Conservation (phyloP, 495 filamentous ascomycete species). For the Neurospora tetrasperma region DNA sequence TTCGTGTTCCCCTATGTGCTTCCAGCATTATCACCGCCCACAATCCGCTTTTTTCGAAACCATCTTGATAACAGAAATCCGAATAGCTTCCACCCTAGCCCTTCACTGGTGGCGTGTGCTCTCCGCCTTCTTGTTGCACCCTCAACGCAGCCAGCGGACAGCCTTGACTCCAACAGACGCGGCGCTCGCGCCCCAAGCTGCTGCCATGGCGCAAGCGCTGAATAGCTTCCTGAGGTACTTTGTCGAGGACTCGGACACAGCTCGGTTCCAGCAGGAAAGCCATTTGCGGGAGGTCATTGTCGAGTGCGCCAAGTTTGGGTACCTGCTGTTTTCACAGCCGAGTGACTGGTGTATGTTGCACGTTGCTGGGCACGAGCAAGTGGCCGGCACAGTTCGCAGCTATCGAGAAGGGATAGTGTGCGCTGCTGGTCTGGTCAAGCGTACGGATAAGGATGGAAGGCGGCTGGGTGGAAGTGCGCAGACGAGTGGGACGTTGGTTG, state of each 20-base stretch:
- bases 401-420: conserved; percentile 15
- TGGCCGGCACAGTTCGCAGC: neutral
- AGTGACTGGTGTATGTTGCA: conserved; percentile 20
- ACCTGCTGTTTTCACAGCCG: conserved; percentile 26
- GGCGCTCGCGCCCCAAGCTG: conserved; percentile 19
- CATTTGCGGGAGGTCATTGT: conserved; percentile 24
- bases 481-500: conserved; percentile 4
- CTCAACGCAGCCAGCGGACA: conserved; percentile 22
- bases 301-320: conserved; percentile 25
- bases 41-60: neutral
- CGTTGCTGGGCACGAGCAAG: conserved; percentile 2
- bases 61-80: neutral
- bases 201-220: conserved; percentile 17
- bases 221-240: conserved; percentile 24
- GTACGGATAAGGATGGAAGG: conserved; percentile 18
- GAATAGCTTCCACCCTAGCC: conserved; percentile 19
- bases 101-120: conserved; percentile 26
- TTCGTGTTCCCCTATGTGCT: neutral
- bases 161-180: conserved; percentile 18
- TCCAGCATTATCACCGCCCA: neutral
- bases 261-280: conserved; percentile 24
- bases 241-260: conserved; percentile 14
- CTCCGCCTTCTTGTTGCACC: conserved; percentile 27
- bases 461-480: conserved; percentile 6
- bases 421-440: conserved; percentile 19